Evolutionary conservation across 2,329 filamentous ascomycete genomes (phyloP).

Genomic region (Diaporthe vexans): DNA sequence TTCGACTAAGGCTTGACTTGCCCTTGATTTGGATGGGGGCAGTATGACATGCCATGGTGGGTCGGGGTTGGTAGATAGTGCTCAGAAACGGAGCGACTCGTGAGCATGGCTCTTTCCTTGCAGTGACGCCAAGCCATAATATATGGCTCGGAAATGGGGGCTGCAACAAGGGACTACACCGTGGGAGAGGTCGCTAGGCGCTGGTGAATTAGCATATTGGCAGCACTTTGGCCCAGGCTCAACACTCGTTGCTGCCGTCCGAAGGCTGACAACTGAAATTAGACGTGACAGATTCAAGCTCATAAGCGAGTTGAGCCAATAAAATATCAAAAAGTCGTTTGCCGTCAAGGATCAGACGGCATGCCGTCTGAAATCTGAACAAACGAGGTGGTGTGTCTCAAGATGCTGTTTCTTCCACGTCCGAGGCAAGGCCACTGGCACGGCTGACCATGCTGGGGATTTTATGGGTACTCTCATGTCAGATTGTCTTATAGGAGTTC

Average conservation of each 20-base stretch:
- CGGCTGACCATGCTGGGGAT: too few relatives aligned
- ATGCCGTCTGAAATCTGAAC: neutral
- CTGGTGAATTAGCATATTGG: neutral
- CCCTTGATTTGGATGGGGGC: neutral
- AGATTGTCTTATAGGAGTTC: too few relatives aligned
- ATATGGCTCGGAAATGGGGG: neutral
- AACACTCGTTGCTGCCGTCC: neutral
- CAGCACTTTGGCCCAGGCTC: neutral
- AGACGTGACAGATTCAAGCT: neutral
- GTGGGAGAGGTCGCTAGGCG: neutral
- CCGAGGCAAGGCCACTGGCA: neutral
- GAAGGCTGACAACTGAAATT: neutral
- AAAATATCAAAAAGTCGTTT: neutral
- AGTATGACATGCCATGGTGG: neutral
- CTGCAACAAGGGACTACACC: neutral
- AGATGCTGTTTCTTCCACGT: neutral
- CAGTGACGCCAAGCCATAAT: neutral
- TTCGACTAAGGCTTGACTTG: constrained; percentile 32
- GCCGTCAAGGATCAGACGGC: neutral
- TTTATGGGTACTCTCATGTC: neutral
- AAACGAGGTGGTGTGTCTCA: neutral
- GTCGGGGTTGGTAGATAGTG: neutral
- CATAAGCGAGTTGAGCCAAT: neutral
- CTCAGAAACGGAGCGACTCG: neutral
- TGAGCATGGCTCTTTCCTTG: neutral